A percentile compares a stretch with the other conserved stretches of the same genome.
Evolutionary conservation across 345 rosid genomes (phyloP).

Genomic region (Sonneratia caseolaris): DNA sequence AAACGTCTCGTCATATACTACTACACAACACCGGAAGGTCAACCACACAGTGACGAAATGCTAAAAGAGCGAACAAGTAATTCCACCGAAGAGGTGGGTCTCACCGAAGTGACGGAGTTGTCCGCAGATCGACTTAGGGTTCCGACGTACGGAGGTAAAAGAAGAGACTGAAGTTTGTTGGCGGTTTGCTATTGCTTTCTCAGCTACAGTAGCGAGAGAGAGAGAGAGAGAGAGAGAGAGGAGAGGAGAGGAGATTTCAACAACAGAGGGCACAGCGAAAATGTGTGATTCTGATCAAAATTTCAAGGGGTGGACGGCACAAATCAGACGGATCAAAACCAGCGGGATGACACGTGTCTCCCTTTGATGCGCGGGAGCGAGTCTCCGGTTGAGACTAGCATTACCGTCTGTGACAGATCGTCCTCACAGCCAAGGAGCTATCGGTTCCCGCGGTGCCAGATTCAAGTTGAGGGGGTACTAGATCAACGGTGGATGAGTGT

Average conservation of each 20-base stretch:
- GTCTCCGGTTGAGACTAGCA: too few relatives aligned
- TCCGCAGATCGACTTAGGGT: slow-evolving; percentile 52
- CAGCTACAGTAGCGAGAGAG: neutral
- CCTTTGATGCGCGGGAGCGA: too few relatives aligned
- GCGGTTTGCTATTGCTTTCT: neutral
- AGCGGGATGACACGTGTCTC: too few relatives aligned
- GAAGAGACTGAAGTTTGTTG: neutral
- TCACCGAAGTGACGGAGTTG: slow-evolving; percentile 37
- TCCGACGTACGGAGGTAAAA: neutral
- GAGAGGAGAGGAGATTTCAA: too few relatives aligned
- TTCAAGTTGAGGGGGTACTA: too few relatives aligned
- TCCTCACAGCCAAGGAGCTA: too few relatives aligned
- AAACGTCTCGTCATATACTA: slow-evolving; percentile 47
- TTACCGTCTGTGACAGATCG: too few relatives aligned
- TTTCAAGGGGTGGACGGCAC: too few relatives aligned
- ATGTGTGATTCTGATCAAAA: too few relatives aligned
- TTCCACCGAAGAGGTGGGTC: slow-evolving; percentile 12
- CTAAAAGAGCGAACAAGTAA: slow-evolving; percentile 3
- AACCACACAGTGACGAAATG: neutral
- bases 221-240: too few relatives aligned
- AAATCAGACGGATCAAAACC: too few relatives aligned
- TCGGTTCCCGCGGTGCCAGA: neutral
- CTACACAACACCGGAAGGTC: slow-evolving; percentile 1
- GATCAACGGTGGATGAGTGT: neutral
- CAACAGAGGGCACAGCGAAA: too few relatives aligned